Percentiles rank a stretch among this genome's conserved stretches.
phyloP scores from a whole-genome alignment of 2,329 filamentous ascomycete genomes.

The Meredithiella fracta region DNA sequence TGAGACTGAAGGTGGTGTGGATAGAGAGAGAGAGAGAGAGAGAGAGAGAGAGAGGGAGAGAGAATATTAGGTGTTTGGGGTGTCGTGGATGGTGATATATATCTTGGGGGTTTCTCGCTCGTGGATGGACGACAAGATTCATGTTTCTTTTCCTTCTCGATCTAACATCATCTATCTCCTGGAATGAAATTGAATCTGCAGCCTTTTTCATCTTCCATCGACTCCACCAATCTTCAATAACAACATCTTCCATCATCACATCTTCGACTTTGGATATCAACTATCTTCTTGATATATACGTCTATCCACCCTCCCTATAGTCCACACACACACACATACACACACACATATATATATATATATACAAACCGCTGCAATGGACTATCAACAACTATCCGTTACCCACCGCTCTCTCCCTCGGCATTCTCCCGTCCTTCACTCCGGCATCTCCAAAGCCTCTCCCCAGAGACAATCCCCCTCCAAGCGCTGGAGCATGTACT shows the following conservation, averaged over 20 bases:
- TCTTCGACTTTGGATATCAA: not conserved
- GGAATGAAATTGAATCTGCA: too few relatives aligned
- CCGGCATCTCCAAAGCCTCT: conserved; percentile 10
- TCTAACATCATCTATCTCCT: too few relatives aligned
- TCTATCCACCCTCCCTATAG: not conserved
- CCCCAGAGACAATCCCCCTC: conserved; percentile 8
- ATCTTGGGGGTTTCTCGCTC: too few relatives aligned
- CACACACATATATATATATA: not conserved
- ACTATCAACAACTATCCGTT: conserved; percentile 5
- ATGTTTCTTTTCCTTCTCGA: too few relatives aligned
- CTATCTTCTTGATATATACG: not conserved
- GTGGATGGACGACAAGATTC: too few relatives aligned
- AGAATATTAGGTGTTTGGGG: too few relatives aligned
- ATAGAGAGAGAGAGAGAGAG: too few relatives aligned
- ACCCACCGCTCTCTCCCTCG: not conserved
- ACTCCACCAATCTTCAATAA: not conserved
- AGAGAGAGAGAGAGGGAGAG: too few relatives aligned
- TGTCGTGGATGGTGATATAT: too few relatives aligned
- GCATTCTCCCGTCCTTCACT: conserved; percentile 10
- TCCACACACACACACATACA: not conserved
- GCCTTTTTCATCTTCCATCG: not conserved
- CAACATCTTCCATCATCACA: not conserved
- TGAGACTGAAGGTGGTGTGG: too few relatives aligned
- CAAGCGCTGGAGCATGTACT: conserved; percentile 13
- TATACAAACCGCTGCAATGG: conserved; percentile 8